Evolutionary conservation across 371 early-diverging fungal genomes (phyloP).

Genomic region (Dichotomocladium elegans): DNA sequence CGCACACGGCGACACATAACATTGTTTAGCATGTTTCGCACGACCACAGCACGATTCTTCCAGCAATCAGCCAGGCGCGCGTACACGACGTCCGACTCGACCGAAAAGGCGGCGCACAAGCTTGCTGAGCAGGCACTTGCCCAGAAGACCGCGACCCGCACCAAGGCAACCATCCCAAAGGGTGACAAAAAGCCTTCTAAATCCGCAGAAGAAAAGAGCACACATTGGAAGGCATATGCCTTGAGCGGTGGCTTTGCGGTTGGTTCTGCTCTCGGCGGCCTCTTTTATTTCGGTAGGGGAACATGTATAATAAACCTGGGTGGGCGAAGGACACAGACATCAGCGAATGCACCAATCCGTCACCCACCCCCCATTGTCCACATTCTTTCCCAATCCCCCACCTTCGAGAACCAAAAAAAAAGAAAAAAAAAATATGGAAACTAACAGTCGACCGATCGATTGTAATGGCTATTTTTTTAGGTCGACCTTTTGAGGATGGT

Average conservation of each 20-base stretch:
- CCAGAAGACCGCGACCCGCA: constrained; percentile 28
- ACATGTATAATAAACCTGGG: neutral
- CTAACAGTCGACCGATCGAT: too few relatives aligned
- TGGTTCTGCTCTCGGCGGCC: constrained; percentile 12
- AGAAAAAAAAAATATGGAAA: too few relatives aligned
- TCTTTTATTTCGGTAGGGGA: constrained; percentile 22
- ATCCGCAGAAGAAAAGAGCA: constrained; percentile 18
- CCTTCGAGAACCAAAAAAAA: neutral
- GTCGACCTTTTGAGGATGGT: constrained; percentile 29
- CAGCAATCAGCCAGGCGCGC: constrained; percentile 9
- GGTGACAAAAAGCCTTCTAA: constrained; percentile 52
- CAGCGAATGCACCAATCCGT: too few relatives aligned
- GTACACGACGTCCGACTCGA: constrained; percentile 17
- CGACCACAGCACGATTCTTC: constrained; percentile 5
- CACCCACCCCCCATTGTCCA: too few relatives aligned
- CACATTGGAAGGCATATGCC: constrained; percentile 25
- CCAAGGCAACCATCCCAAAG: constrained; percentile 40
- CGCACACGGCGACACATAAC: too few relatives aligned
- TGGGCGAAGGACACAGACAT: too few relatives aligned
- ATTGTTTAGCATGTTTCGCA: constrained; percentile 11
- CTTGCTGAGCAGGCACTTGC: constrained; percentile 43
- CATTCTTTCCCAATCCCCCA: too few relatives aligned
- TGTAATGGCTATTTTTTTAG: constrained; percentile 1
- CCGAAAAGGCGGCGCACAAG: constrained; percentile 18
- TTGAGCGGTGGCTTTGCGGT: constrained; percentile 17